Evolutionary conservation across 2,329 filamentous ascomycete genomes (phyloP), one percentile per base, ranked within the genome.

Genomic region (Penicillium sclerotigenum): DNA sequence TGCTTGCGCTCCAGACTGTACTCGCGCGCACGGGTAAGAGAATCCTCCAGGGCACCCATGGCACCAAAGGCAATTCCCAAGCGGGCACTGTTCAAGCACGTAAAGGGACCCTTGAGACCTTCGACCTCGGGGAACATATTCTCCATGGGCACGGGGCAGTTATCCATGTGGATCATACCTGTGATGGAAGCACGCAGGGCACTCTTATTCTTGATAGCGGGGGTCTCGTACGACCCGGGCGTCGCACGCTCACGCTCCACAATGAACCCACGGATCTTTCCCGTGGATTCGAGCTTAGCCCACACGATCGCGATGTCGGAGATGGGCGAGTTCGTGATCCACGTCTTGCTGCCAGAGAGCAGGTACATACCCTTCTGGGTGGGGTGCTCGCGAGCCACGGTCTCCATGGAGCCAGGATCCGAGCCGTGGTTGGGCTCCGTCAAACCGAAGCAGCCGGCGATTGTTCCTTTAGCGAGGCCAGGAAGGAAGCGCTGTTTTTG

Each of bases 81-180:
- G 54, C 94, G 84, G 10, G 94, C 94, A 69, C 87, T 93, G 78
- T 97, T 99, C 61, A 99, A 82, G 71, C 94, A 99, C 60, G 88
- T 88, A 71, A 99, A 99, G 3, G 94, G 94, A 0, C 94, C 94
- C 58, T 79, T 83, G 31, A 99, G 80, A 5, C 94, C 94, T 72
- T 96, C 90, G 5, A 96, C 83, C 1, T 89, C 84, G 0, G 92
- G 92, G 68, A 99, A 91, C 91, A 99, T 96, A 77, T 97, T 96
- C 65, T 85, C 89, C 63, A 87, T 86, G 0, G 91, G 87, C 0
- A 99, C 91, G 0, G 94, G 93, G 63, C 90, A 92, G 60, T 89
- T 86, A 62, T 97, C 93, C 70, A 99, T 83, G 65, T 96, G 91
- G 63, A 99, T 97, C 94, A 97, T 97, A 55, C 94, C 94, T 0